A percentile compares a stretch with the other conserved stretches of the same genome.
These are phyloP conservation scores for Volutella citrinella DNA, from an alignment of 2,329 filamentous ascomycete genomes.

Conservation along the genomic window DNA sequence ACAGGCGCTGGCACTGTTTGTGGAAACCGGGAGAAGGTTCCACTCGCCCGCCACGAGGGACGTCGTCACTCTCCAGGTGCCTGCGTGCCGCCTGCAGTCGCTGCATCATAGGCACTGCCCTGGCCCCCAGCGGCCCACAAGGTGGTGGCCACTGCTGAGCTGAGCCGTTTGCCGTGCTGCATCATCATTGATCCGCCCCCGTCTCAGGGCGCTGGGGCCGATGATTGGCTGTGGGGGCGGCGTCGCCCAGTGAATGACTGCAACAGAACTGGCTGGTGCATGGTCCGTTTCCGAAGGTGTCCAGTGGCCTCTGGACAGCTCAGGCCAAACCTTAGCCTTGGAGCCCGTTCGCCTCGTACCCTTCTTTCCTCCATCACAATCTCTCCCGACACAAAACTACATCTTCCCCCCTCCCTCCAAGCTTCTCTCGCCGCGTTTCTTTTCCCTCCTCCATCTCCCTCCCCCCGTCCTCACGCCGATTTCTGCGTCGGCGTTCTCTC, in stretches of 20 bases:
- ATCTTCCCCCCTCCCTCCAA: constrained; percentile 6
- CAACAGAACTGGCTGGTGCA: constrained; percentile 13
- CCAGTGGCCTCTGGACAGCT: constrained; percentile 27
- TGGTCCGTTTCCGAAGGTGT: constrained; percentile 24
- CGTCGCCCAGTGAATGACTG: constrained; percentile 26
- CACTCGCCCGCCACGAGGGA: constrained; percentile 14
- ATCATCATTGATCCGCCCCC: constrained; percentile 37
- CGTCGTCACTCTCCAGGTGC: constrained; percentile 25
- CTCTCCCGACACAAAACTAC: constrained; percentile 8
- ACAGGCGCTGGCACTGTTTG: constrained; percentile 1
- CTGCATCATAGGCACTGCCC: constrained; percentile 22
- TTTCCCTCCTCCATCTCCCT: constrained; percentile 4
- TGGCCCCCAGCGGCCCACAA: constrained; percentile 12
- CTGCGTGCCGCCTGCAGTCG: constrained; percentile 20
- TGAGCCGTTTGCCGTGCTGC: constrained; percentile 21
- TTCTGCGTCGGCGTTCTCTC: constrained; percentile 12
- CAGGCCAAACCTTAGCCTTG: too few species aligned
- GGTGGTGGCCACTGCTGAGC: constrained; percentile 18
- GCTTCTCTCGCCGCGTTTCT: constrained; percentile 2
- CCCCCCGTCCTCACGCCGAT: too few species aligned
- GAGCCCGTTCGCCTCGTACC: too few species aligned
- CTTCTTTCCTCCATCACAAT: constrained; percentile 10
- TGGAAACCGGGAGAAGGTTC: constrained; percentile 33
- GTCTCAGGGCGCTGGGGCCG: too few species aligned
- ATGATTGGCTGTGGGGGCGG: too few species aligned